Base-by-base conservation (phyloP, 768 basidiomycete genomes). In the Leccinum longicurvipes region DNA sequence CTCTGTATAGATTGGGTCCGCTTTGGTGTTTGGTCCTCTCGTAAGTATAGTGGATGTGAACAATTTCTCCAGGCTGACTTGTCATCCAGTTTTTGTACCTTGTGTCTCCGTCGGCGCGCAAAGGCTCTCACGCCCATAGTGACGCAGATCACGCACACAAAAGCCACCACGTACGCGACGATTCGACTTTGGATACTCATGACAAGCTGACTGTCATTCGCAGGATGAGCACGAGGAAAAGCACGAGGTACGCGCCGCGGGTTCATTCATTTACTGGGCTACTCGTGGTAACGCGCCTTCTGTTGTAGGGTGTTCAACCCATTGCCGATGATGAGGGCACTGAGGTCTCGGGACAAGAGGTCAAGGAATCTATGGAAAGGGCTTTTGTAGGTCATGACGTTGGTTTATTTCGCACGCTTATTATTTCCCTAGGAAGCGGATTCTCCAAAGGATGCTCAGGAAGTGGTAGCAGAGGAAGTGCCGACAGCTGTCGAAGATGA, bases 261-360 rank as follows among this genome's bases (percentile, higher is more conserved):
- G 17, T 28, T 29, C 29, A 19, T 50, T 31, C 12, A 23, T 29
- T 50, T n/a, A 47, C 47, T 39, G n/a, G 9, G n/a, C 39, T 32
- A n/a, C 21, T 24, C 25, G 39, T 39, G 19, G 17, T 55, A 36
- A 58, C 31, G 21, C 51, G 41, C 21, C 9, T 36, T 36, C 28
- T 45, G 55, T 59, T 50, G 32, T 56, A 67, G 50, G 55, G 54
- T 31, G 53, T 24, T 11, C 47, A 50, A 15, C 57, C 67, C 28
- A 54, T 66, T 47, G 50, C 54, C 2, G 73, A 73, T 50, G 71
- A 72, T 23, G 71, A 72, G 47, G 71, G 69, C 12, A 69, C 69
- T 2, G 55, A 51, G 36, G 62, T 68, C 31, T 61, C 71, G 47
- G 55, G 50, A 39, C 60, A 70, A 41, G 71, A 71, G 24, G 56